phyloP scores from a whole-genome alignment of 768 basidiomycete genomes.

The Tylopilus felleus region DNA sequence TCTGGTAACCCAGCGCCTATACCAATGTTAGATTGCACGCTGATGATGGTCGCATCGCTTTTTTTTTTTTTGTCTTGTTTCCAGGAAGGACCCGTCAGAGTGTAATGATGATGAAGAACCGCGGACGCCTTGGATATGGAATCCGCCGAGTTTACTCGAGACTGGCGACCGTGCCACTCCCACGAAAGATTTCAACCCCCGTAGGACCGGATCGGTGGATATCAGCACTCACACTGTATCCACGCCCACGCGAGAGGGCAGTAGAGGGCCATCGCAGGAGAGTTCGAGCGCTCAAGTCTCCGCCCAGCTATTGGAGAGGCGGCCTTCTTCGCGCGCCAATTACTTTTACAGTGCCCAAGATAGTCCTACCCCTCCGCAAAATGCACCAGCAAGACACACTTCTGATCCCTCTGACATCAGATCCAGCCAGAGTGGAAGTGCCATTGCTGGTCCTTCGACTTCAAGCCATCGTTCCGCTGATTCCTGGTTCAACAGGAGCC shows the following conservation, averaged over 20 bases:
- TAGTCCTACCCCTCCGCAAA: slow-evolving; percentile 2
- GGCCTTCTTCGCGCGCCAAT: slow-evolving; percentile 9
- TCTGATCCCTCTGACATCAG: slow-evolving; percentile 23
- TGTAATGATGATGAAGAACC: slow-evolving; percentile 35
- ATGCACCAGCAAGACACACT: slow-evolving; percentile 22
- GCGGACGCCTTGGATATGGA: slow-evolving; percentile 77
- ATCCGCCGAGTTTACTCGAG: slow-evolving; percentile 43
- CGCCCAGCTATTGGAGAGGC: slow-evolving; percentile 24
- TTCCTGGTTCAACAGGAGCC: slow-evolving; percentile 21
- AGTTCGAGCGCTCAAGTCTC: slow-evolving; percentile 11
- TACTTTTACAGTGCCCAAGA: slow-evolving; percentile 24
- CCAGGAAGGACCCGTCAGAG: slow-evolving; percentile 30
- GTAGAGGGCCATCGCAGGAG: slow-evolving; percentile 15
- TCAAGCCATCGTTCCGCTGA: slow-evolving; percentile 19
- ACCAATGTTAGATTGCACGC: not conserved
- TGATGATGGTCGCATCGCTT: slow-evolving; percentile 7
- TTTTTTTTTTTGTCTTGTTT: not conserved
- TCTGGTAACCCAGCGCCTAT: not conserved
- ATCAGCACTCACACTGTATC: not conserved
- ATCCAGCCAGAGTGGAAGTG: slow-evolving; percentile 4
- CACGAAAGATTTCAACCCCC: slow-evolving; percentile 26
- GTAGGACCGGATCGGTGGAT: slow-evolving; percentile 24
- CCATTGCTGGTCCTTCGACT: slow-evolving; percentile 14
- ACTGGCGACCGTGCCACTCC: slow-evolving; percentile 27
- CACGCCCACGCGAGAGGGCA: slow-evolving; percentile 24